Evolutionary conservation across 306 rosid species (phyloP).

Genomic region (Quercus berberidifolia): DNA sequence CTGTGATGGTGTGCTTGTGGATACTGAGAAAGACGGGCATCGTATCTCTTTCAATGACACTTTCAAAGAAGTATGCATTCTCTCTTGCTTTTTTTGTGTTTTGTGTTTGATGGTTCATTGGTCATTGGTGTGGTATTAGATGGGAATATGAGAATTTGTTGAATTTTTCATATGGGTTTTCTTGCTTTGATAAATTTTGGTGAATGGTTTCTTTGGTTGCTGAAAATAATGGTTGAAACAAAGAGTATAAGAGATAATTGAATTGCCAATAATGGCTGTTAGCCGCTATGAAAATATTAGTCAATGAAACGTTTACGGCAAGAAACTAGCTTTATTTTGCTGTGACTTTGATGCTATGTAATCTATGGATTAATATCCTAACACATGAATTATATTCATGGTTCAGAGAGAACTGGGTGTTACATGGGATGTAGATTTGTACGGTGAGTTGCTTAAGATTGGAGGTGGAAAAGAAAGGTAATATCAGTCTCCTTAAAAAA

Average conservation of each 20-base stretch:
- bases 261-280: background rate
- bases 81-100: background rate
- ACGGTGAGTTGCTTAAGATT: slow-evolving; percentile 92
- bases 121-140: background rate
- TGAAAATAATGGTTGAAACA: background rate
- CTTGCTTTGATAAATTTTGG: background rate
- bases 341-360: background rate
- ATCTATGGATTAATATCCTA: slow-evolving; percentile 1
- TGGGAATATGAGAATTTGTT: background rate
- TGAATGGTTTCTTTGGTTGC: background rate
- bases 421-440: slow-evolving; percentile 93
- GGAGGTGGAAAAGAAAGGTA: slow-evolving; percentile 99
- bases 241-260: background rate
- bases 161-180: background rate
- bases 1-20: slow-evolving; percentile 96
- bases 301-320: too few relatives aligned
- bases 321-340: background rate
- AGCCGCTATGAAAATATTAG: too few relatives aligned
- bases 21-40: slow-evolving; percentile 96
- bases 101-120: background rate
- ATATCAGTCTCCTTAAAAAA: background rate
- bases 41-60: slow-evolving; percentile 91
- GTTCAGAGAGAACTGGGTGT: slow-evolving; percentile 79
- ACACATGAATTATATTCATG: slow-evolving; percentile 3
- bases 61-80: slow-evolving; percentile 66